Percentiles rank a stretch among this genome's conserved stretches.
Conservation (phyloP, 1,284 basidiomycete genomes). For the Cutaneotrichosporon sp. region DNA sequence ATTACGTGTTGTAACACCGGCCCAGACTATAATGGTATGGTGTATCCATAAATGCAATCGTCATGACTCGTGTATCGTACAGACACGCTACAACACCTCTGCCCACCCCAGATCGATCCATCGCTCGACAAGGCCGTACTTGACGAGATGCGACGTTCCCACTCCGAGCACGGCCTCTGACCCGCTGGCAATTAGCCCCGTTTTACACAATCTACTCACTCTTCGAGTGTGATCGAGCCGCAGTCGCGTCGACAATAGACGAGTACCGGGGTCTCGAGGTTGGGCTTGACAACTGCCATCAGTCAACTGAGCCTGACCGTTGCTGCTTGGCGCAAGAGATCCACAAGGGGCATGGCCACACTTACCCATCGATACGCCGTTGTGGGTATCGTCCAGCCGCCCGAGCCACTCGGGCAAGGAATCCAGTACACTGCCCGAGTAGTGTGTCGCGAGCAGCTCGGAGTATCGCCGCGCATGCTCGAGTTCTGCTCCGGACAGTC, state of each 20-base stretch:
- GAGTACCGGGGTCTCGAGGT: constrained; percentile 68
- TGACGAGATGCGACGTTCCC: constrained; percentile 47
- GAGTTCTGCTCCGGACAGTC: constrained; percentile 70
- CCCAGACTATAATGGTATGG: neutral
- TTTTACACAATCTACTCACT: constrained; percentile 56
- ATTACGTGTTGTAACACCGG: no score
- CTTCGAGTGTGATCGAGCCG: constrained; percentile 63
- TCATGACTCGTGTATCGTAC: neutral
- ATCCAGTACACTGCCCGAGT: constrained; percentile 66
- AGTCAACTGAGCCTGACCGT: neutral
- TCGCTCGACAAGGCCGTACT: constrained; percentile 42
- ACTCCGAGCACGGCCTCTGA: constrained; percentile 36
- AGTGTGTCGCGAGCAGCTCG: constrained; percentile 65
- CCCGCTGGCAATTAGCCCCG: constrained; percentile 27
- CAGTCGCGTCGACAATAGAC: constrained; percentile 67
- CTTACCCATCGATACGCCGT: constrained; percentile 70
- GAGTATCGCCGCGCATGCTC: constrained; percentile 73
- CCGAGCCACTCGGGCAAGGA: constrained; percentile 68
- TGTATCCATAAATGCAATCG: neutral
- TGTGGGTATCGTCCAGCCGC: constrained; percentile 62
- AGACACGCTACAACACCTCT: constrained; percentile 28
- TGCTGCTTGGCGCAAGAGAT: neutral
- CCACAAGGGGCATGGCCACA: constrained; percentile 17
- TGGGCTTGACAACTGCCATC: constrained; percentile 63
- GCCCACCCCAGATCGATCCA: constrained; percentile 46